Evolutionary conservation across 2,329 filamentous ascomycete species (phyloP), one percentile per base, ranked within the genome.

Genomic region (Fusarium redolens): DNA sequence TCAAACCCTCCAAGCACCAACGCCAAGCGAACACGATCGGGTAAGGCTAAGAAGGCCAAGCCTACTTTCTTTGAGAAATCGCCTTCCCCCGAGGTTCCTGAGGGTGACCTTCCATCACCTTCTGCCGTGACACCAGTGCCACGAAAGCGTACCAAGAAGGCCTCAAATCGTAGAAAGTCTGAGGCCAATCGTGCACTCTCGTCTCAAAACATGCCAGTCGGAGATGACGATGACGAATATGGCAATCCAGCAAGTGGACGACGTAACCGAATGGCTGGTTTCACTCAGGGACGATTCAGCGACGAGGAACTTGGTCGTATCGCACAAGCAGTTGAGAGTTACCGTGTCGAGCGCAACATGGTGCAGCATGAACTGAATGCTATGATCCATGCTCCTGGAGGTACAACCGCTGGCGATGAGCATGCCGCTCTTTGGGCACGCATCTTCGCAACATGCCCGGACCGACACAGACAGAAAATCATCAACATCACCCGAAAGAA

Each of bases 401-500:
- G 78, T 38, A 83, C 81, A 10, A 80, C 80, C 4, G 79, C 80
- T 9, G 81, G 82, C 33, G 77, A 82, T 18, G 65, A 77, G 8
- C 79, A 85, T 63, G 77, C 78, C 10, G 81, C 85, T 15, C 82
- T 92, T 13, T 91, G 89, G 88, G 76, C 80, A 20, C 75, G 76
- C 6, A 80, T 91, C n/a, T 81, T 82, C 48, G 81, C 83, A 6
- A 83, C 83, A 13, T 86, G 87, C 63, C 86, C 87, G 0, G 80
- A 86, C 50, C 83, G 88, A 15, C 82, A 84, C n/a, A 83, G 87
- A 15, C 83, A 86, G 67, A 89, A 88, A 74, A 78, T 91, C 12
- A 86, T 88, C 65, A 85, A 87, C 60, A 84, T 88, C 69, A 88
- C 88, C 37, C 87, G 91, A 52, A 87, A 91, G 58, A 86, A 87